Percentiles rank a stretch among this genome's conserved stretches.
These are phyloP conservation scores for Gymnopilus junonius DNA, from an alignment of 768 basidiomycete species.

Conservation along the genomic window DNA sequence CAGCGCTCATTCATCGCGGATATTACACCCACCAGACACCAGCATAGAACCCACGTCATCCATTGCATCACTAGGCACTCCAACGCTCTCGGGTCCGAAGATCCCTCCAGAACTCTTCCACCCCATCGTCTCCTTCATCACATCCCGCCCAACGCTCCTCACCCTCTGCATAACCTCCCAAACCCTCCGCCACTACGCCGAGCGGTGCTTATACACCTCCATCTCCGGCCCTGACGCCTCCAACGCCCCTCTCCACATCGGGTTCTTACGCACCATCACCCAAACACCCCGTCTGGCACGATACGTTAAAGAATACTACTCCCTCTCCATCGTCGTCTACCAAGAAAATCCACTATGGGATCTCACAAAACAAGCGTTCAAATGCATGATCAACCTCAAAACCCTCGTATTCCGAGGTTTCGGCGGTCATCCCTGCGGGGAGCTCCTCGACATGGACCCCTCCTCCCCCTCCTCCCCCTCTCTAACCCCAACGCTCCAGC, in stretches of 20 bases:
- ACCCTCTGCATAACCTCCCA: neutral
- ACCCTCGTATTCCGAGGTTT: constrained; percentile 10
- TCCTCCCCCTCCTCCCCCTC: too few relatives aligned
- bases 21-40: neutral
- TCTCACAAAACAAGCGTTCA: constrained; percentile 4
- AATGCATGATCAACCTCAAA: constrained; percentile 8
- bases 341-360: constrained; percentile 14
- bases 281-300: constrained; percentile 5
- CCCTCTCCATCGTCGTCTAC: constrained; percentile 10
- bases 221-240: neutral
- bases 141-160: constrained; percentile 2
- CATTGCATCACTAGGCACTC: neutral
- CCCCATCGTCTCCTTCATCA: constrained; percentile 10
- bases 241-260: constrained; percentile 9
- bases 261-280: constrained; percentile 13
- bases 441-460: constrained; percentile 4
- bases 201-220: constrained; percentile 6
- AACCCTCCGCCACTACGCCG: constrained; percentile 12
- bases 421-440: constrained; percentile 9
- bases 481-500: too few relatives aligned
- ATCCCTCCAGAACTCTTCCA: constrained; percentile 20
- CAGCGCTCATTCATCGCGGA: neutral
- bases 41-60: neutral
- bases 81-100: neutral
- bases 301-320: constrained; percentile 9